Evolutionary conservation across 805 yeast species (phyloP).

Genomic region (Sugiyamaella valdiviana): DNA sequence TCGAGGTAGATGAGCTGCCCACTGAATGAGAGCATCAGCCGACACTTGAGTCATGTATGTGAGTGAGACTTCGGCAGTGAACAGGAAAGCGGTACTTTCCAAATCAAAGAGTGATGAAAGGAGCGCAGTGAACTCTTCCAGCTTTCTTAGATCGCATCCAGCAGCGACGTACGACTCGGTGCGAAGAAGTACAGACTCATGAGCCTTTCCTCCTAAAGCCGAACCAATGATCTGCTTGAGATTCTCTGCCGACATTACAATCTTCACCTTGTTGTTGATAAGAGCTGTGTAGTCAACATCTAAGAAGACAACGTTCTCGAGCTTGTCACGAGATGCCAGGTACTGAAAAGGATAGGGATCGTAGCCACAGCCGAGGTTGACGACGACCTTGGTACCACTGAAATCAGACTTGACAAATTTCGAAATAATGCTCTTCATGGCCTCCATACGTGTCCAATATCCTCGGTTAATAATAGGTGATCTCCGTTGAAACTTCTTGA

Average conservation of each 20-base stretch:
- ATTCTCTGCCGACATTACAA: constrained; percentile 46
- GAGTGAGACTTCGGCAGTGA: constrained; percentile 75
- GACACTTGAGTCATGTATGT: constrained; percentile 68
- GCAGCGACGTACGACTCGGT: constrained; percentile 48
- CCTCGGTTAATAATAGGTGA: constrained; percentile 81
- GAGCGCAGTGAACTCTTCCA: constrained; percentile 33
- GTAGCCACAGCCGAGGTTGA: constrained; percentile 78
- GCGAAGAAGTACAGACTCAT: background rate
- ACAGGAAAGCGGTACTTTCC: constrained; percentile 35
- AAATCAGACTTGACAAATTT: constrained; percentile 37
- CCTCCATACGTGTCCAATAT: constrained; percentile 73
- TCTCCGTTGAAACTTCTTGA: constrained; percentile 56
- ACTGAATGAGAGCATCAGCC: constrained; percentile 55
- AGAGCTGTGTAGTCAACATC: constrained; percentile 76
- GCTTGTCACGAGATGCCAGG: constrained; percentile 31
- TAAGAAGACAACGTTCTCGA: constrained; percentile 43
- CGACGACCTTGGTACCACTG: constrained; percentile 35
- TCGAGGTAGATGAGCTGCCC: constrained; percentile 38
- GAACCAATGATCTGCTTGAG: constrained; percentile 42
- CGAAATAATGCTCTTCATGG: constrained; percentile 49
- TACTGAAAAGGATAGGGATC: constrained; percentile 55
- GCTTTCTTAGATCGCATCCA: constrained; percentile 58
- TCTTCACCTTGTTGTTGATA: constrained; percentile 46
- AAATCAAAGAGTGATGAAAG: constrained; percentile 17
- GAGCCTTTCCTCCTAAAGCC: background rate